A percentile compares a stretch with the other conserved stretches of the same genome.
phyloP scores from a whole-genome alignment of 2,329 filamentous ascomycete genomes.

The Botryosphaeria dothidea region DNA sequence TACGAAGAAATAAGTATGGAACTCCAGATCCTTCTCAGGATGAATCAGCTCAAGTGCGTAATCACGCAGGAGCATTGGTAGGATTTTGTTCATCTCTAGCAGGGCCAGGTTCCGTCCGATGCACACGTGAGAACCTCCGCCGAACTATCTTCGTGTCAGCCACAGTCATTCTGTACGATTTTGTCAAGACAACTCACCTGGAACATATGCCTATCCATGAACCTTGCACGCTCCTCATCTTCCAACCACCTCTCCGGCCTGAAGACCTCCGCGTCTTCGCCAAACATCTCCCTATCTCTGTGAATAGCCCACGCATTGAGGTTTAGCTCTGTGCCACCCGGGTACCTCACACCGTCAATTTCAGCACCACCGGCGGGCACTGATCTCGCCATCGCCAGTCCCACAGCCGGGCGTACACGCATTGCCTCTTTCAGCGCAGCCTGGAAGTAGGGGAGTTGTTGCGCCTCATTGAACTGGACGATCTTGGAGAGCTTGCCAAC shows the following conservation, averaged over 20 bases:
- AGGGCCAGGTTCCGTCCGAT: constrained; percentile 32
- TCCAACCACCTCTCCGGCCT: constrained; percentile 50
- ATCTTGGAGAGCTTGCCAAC: constrained; percentile 20
- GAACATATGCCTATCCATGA: constrained; percentile 35
- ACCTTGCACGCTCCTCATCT: constrained; percentile 25
- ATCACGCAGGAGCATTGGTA: constrained; percentile 28
- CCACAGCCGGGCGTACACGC: constrained; percentile 38
- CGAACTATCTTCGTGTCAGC: constrained; percentile 26
- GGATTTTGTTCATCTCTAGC: constrained; percentile 33
- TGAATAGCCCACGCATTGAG: constrained; percentile 49
- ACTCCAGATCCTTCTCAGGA: constrained; percentile 51
- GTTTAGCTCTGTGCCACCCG: constrained; percentile 43
- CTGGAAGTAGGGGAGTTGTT: constrained; percentile 34
- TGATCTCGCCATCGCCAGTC: constrained; percentile 31
- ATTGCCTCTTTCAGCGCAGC: constrained; percentile 41
- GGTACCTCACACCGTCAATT: constrained; percentile 32
- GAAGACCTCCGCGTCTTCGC: constrained; percentile 41
- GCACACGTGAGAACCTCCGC: constrained; percentile 35
- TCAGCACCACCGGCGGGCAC: constrained; percentile 35
- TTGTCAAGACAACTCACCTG: constrained; percentile 17
- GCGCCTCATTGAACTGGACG: constrained; percentile 23
- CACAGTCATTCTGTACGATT: background rate
- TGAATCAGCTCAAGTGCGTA: constrained; percentile 53
- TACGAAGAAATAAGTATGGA: constrained; percentile 62
- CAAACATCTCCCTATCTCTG: constrained; percentile 41